These are phyloP conservation scores for Juglanconis oblonga DNA, from an alignment of 2,329 filamentous ascomycete species.

Conservation along the genomic window DNA sequence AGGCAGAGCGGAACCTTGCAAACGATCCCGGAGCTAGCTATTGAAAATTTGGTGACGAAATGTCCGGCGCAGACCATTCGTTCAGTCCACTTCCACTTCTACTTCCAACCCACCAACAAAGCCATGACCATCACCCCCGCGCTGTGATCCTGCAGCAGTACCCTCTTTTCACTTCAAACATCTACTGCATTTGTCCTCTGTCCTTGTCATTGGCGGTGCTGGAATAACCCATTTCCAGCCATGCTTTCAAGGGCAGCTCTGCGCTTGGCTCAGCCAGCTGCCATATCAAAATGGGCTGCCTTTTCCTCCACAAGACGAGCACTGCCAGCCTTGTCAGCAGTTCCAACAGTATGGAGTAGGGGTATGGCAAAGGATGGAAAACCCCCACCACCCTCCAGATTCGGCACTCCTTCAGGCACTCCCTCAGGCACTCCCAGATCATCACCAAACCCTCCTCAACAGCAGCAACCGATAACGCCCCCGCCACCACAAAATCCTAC, in stretches of 20 bases:
- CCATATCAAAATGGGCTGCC: constrained; percentile 27
- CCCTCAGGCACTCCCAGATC: not conserved
- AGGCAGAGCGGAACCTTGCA: not conserved
- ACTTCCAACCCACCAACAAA: not conserved
- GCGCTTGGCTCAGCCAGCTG: constrained; percentile 33
- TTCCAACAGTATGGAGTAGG: constrained; percentile 38
- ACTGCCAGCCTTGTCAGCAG: constrained; percentile 19
- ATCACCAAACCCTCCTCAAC: constrained; percentile 2
- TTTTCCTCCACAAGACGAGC: constrained; percentile 28
- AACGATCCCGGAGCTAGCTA: not conserved
- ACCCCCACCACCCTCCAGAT: constrained; percentile 24
- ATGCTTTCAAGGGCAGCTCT: constrained; percentile 39
- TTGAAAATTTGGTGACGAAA: not conserved
- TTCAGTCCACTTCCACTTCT: not conserved
- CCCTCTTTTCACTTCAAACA: not conserved
- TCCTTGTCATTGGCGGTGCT: not conserved
- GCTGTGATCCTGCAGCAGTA: constrained; percentile 4
- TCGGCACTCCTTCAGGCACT: constrained; percentile 19
- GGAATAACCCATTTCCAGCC: constrained; percentile 14
- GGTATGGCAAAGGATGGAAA: constrained; percentile 41
- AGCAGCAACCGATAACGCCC: constrained; percentile 14
- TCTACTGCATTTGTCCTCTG: not conserved
- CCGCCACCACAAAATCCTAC: not conserved
- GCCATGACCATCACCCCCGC: not conserved
- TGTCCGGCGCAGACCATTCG: not conserved